Base-by-base conservation (phyloP, 2,329 filamentous ascomycete genomes). In the Fusarium nelsonii region DNA sequence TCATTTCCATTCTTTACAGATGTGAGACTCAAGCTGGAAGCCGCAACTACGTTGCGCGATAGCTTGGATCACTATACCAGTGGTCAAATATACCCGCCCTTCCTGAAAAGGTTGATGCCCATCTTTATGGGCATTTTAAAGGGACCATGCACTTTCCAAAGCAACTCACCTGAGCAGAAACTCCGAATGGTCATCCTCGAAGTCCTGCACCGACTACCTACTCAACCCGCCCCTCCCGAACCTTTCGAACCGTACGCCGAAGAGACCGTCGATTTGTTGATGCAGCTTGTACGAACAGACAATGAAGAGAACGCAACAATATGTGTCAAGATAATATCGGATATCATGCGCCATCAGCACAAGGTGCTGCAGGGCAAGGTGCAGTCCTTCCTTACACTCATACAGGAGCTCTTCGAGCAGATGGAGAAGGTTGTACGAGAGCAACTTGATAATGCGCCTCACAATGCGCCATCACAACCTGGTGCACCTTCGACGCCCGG, bases 261-360 rank as follows among this genome's bases (percentile, higher is more conserved):
- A 69, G 93, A 97, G 77, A 90, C 97, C 64, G 93, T 97, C 63
- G 94, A 97, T 76, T 86, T 97, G 70, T 86, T 98, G 68, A 95
- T 98, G 90, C 87, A 88, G 56, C 83, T 99, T 61, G 94, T 98
- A 63, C 90, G 91, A 72, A 91, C 89, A 41, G 96, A 99, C 80
- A 99, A 99, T 74, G 96, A 99, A 81, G 96, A 99, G 68, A 99
- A 99, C 84, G 96, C 95, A 3, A 93, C 97, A n/a, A 83, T 99
- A 67, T 97, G 95, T 78, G 93, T 99, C 82, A 99, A 99, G 84
- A 97, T 95, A 15, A 93, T 97, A 52, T 97, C 97, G 84, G 96
- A 99, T 77, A 91, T 98, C 69, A 93, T 97, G 86, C 90, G 96
- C 49, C 93, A 97, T 77, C 95, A 98, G 80, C 88, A 91, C 59